Evolutionary conservation across 1,284 basidiomycete genomes (phyloP), one percentile per base, ranked within the genome.

Genomic region (Amylostereum chailletii): DNA sequence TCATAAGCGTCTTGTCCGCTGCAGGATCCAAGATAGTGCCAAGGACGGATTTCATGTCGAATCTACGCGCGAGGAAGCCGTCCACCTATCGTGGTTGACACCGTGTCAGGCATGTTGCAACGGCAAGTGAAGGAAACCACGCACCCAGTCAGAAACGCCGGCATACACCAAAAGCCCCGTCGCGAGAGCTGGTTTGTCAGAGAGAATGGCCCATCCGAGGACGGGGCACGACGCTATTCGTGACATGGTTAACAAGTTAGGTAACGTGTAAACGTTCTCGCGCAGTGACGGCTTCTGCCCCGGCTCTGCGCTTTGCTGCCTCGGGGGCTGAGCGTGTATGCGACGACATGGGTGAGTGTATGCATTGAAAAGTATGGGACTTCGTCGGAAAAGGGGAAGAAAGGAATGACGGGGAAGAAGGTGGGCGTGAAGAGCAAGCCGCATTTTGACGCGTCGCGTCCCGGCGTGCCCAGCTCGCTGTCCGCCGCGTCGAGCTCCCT

Each of bases 1-100:
- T 96, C 86, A 99, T 90, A 42, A 99, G 71, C 29, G 83, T 76
- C 70, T 99, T 99, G 76, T 99, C 95, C 2, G 96, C 95, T 0
- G 94, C 93, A 5, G 95, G 95, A 65, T 99, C 96, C 5, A 98
- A 77, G 51, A 99, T 94, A 8, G 90, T 90, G 7, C 95, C 95
- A 34, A 99, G 75, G 7, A 98, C 92, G 7, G 90, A 86, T 46
- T 71, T 77, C 85, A 93, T 87, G 41, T 88, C 83, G 71, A 77
- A 96, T 52, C 78, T 77, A 52, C 95, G 76, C 1, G 95, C 96
- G 45, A 99, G 69, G 64, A 75, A 96, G 1, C 95, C 95, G 60
- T 99, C 95, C 47, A 87, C 76, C 89, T 94, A 37, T 42, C 42
- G 49, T 48, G 50, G 47, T 56, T 49, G 54, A 58, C 59, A 53